Evolutionary conservation across 306 rosid species (phyloP), one percentile per base, ranked within the genome.

Genomic region (Fragaria vesca): DNA sequence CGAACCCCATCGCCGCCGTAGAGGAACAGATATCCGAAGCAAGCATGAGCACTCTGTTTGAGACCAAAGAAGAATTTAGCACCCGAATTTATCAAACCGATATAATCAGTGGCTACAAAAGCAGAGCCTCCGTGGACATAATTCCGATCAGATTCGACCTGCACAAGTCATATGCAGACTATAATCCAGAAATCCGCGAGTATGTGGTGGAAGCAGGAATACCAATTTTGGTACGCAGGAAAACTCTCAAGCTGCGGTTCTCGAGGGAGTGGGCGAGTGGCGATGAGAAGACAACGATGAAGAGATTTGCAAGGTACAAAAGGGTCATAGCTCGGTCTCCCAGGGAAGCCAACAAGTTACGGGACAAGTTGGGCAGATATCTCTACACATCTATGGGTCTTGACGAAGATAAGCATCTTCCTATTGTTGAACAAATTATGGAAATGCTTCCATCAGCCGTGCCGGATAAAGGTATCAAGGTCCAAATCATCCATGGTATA

Each of bases 401-500:
- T 10, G 6, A 16, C 6, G 16, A 28, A 26, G 66, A 60, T 12
- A 1, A 26, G 66, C 18, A 26, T 12, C 66, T 18, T 0, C 0
- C 0, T 12, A 12, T 28, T 28, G 4, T 26, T 60, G 18, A 1
- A 12, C 1, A 60, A 12, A 12, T 26, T 26, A 26, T 28, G 38
- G 15, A 58, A 9, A 24, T 12, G 18, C 18, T 60, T 12, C 36
- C 4, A 58, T 0, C 16, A 0, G 66, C 66, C 38, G 38, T 26
- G 8, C 66, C 66, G 18, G 36, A 60, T 26, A 26, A 61, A 13
- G 15, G 2, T 61, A 61, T 26, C 0, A 0, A 30, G 2, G 68
- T 62, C 20, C n/a, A 1, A 12, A 13, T 5, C 0, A 0, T 30
- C 0, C n/a, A 62, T 0, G 0, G 0, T 0, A 62, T 12, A 61